These are phyloP conservation scores for Cylindrotheca fusiformis DNA, from an alignment of 108 stramenopile genomes.

Conservation along the genomic window DNA sequence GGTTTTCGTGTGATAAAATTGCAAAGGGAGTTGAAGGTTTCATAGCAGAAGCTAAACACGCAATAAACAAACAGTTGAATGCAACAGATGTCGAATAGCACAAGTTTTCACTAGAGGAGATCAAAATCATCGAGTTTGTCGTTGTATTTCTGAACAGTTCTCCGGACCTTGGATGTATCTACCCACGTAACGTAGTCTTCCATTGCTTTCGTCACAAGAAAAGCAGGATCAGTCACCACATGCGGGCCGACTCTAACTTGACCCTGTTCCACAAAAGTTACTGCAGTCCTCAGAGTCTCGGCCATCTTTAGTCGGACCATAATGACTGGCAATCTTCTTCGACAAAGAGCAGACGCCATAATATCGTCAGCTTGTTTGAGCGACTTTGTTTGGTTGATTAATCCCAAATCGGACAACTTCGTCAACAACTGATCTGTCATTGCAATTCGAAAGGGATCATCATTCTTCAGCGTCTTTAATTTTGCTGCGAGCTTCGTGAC, in stretches of 20 bases:
- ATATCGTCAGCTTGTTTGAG: constrained; percentile 91
- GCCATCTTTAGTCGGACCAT: constrained; percentile 99
- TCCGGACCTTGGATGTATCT: constrained; percentile 92
- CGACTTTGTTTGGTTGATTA: constrained; percentile 84
- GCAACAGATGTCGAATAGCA: no score
- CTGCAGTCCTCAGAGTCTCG: constrained; percentile 90
- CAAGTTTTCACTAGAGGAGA: no score
- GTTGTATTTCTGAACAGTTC: constrained; percentile 94
- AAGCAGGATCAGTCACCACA: constrained; percentile 96
- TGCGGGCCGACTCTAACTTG: constrained; percentile 99
- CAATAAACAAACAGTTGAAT: no score
- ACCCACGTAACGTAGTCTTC: constrained; percentile 99
- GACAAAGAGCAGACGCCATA: constrained; percentile 91
- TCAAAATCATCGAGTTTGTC: constrained; percentile 99
- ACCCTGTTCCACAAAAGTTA: constrained; percentile 95
- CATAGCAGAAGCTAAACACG: no score
- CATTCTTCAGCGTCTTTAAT: constrained; percentile 81
- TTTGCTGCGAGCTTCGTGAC: constrained; percentile 89
- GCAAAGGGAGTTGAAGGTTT: no score
- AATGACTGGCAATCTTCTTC: constrained; percentile 96
- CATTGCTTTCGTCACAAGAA: constrained; percentile 91
- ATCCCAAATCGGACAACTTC: constrained; percentile 89
- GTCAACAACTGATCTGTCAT: constrained; percentile 95
- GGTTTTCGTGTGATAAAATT: no score
- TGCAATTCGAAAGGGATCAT: constrained; percentile 94